Evolutionary conservation across 768 basidiomycete genomes (phyloP), one percentile per base, ranked within the genome.

Genomic region (Rhodotorula kratochvilovae): DNA sequence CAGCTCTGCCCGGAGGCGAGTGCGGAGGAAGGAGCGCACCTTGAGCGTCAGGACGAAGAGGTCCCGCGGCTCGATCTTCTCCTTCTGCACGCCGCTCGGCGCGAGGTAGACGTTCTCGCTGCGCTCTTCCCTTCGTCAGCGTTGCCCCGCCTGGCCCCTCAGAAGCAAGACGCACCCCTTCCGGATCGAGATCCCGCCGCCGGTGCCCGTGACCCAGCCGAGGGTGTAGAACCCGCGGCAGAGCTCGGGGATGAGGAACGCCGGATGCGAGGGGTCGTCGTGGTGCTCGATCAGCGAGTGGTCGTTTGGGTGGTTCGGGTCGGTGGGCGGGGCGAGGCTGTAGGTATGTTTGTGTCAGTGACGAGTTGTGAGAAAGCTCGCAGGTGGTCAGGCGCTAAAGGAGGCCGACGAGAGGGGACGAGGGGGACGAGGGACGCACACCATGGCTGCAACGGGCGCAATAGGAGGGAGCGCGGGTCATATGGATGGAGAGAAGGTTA

Each of bases 201-300:
- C 91, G 4, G 92, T 93, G 25, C 92, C 91, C 5, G 91, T 93
- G 2, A 93, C 92, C 92, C 92, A 93, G 23, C 92, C 92, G 31
- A 93, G 85, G 82, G 81, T 85, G 81, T 93, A 93, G 80, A 94
- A 93, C 12, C 87, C 85, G 55, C 86, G 83, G 79, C 92, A 94
- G 2, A 94, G 84, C 77, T 90, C 89, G 43, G 89, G 89, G 63
- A 93, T 93, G 72, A 93, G 84, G 80, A 91, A 92, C n/a, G 92
- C 92, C 29, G 92, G 91, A 87, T 94, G 82, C 42, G 77, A 76
- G 4, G 80, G 78, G 65, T 81, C 80, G 67, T 76, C 71, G 48
- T 77, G 76, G 48, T 57, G 33, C n/a, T 57, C 55, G 36, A 82
- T 76, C 61, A 81, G 71, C n/a, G 74, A 68, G 68, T 77, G 76